Percentiles rank a stretch among this genome's conserved stretches.
Evolutionary conservation across 305 asterid genomes (phyloP).

Genomic region (Andrographis paniculata): DNA sequence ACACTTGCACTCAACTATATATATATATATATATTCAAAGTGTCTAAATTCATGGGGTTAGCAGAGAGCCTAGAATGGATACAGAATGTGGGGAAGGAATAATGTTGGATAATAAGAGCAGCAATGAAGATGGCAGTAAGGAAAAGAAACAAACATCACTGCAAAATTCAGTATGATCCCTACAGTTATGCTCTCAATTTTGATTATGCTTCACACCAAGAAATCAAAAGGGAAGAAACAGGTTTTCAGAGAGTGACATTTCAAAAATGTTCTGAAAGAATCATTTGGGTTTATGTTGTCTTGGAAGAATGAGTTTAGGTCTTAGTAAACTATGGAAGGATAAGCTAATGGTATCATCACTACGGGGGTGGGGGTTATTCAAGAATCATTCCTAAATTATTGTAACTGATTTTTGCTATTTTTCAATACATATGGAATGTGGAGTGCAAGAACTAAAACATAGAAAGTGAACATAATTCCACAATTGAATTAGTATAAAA

Average conservation of each 20-base stretch:
- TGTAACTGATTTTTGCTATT: too few relatives aligned
- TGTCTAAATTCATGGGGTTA: constrained; percentile 16
- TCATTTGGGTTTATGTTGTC: constrained; percentile 38
- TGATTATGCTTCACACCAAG: constrained; percentile 33
- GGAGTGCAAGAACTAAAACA: too few relatives aligned
- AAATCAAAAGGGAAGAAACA: constrained; percentile 12
- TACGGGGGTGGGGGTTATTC: background rate
- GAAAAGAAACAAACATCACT: constrained; percentile 22
- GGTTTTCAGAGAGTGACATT: constrained; percentile 6
- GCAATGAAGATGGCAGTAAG: constrained; percentile 32
- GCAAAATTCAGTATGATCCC: constrained; percentile 46
- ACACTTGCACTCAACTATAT: background rate
- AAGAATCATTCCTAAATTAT: constrained; percentile 2
- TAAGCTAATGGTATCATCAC: background rate
- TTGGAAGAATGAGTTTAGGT: background rate
- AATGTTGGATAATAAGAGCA: constrained; percentile 39
- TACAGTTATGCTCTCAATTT: constrained; percentile 47
- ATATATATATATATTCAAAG: too few relatives aligned
- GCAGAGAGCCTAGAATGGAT: constrained; percentile 24
- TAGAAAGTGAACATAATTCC: too few relatives aligned
- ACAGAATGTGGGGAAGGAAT: constrained; percentile 35
- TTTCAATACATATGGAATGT: too few relatives aligned
- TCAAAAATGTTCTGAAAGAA: constrained; percentile 17
- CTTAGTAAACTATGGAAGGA: too few relatives aligned
- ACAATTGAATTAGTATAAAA: too few relatives aligned